Evolutionary conservation across 1,284 basidiomycete species (phyloP).

Genomic region (Cutaneotrichosporon mucoides): DNA sequence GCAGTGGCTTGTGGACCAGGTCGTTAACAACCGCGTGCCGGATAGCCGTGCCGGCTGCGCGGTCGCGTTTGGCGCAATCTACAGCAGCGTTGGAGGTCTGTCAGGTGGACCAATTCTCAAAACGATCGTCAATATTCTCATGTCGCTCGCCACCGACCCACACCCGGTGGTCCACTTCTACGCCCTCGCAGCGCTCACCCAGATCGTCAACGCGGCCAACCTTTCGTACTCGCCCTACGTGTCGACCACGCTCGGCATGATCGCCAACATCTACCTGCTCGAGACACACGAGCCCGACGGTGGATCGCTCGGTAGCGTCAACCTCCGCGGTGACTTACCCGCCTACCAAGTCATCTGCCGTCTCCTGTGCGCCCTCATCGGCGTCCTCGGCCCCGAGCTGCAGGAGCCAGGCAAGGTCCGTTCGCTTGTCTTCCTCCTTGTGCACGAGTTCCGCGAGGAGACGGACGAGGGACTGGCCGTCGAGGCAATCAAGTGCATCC

Average conservation of each 20-base stretch:
- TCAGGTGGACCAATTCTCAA: constrained; percentile 91
- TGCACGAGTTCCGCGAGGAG: constrained; percentile 79
- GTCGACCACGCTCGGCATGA: constrained; percentile 79
- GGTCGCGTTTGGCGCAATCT: constrained; percentile 88
- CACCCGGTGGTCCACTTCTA: constrained; percentile 96
- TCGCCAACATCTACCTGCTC: constrained; percentile 83
- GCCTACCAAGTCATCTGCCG: constrained; percentile 87
- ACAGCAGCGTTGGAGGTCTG: constrained; percentile 85
- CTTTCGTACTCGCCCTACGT: constrained; percentile 88
- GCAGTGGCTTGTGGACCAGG: constrained; percentile 88
- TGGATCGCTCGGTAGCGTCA: constrained; percentile 75
- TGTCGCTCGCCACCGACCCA: constrained; percentile 92
- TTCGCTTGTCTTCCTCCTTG: constrained; percentile 74
- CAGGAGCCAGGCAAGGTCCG: constrained; percentile 81
- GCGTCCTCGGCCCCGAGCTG: constrained; percentile 91
- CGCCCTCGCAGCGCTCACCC: constrained; percentile 77
- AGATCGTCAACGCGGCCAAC: constrained; percentile 88
- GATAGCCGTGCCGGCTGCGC: constrained; percentile 91
- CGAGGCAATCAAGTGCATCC: constrained; percentile 91
- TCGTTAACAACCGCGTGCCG: constrained; percentile 94
- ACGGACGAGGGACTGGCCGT: constrained; percentile 83
- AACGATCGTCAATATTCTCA: constrained; percentile 91
- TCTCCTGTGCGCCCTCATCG: constrained; percentile 88
- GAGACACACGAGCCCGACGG: constrained; percentile 94
- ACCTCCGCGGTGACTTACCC: constrained; percentile 83